phyloP scores from a whole-genome alignment of 352 stramenopile genomes.

The Stephanocyclus meneghinianus region DNA sequence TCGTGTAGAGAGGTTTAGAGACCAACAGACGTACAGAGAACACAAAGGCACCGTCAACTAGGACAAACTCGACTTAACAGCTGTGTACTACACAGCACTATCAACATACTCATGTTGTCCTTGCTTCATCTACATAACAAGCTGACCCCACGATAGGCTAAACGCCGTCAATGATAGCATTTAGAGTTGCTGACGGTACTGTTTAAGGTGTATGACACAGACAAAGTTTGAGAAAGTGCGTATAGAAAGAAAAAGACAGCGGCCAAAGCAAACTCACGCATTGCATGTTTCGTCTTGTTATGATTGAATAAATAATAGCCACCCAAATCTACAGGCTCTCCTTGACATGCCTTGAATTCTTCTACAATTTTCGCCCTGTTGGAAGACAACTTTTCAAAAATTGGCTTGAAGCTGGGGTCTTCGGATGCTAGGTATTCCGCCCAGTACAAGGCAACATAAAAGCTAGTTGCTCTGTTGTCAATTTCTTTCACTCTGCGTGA shows the following conservation, averaged over 20 bases:
- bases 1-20: too few relatives aligned
- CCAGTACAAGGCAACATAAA: slow-evolving; percentile 86
- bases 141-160: background rate
- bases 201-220: background rate
- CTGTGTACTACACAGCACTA: too few relatives aligned
- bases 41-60: too few relatives aligned
- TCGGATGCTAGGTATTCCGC: slow-evolving; percentile 81
- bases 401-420: slow-evolving; percentile 71
- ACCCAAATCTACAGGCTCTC: slow-evolving; percentile 80
- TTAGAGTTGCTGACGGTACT: slow-evolving; percentile 78
- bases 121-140: background rate
- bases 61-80: too few relatives aligned
- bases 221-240: background rate
- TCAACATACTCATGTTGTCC: background rate
- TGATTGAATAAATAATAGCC: slow-evolving; percentile 84
- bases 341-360: slow-evolving; percentile 80
- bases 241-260: too few relatives aligned
- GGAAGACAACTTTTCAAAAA: slow-evolving; percentile 74
- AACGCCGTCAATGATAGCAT: slow-evolving; percentile 72
- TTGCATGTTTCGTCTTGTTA: slow-evolving; percentile 71
- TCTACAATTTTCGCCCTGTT: slow-evolving; percentile 82
- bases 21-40: too few relatives aligned
- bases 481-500: slow-evolving; percentile 82
- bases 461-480: slow-evolving; percentile 85
- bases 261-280: slow-evolving; percentile 45